Evolutionary conservation across 106 monocot species (phyloP), one percentile per base, ranked within the genome.

Genomic region (Apostasia shenzhenica): DNA sequence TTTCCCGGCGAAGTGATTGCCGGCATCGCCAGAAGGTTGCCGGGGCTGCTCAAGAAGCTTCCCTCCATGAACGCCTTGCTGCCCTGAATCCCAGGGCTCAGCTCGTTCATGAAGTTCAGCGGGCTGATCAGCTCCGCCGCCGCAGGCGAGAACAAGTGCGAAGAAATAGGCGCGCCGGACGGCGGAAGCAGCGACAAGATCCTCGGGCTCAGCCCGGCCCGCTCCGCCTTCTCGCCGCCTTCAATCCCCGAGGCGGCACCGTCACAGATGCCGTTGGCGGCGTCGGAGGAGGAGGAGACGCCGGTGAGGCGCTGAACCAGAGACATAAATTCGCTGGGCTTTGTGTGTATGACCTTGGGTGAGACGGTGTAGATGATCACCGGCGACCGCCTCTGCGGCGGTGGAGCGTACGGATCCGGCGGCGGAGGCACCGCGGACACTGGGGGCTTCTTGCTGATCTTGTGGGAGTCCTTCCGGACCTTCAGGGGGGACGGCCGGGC

Each of bases 291-390:
- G 47, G 69, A 41, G 40, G 75, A 59, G 6, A 63, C 74, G 55
- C 81, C 85, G 66, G 85, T 86, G 68, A 86, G 85, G 41, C 79
- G 75, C 59, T 86, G 85, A 37, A 86, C 85, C 5, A 86, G 69
- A 5, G 81, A 59, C 85, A 81, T 86, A 76, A 86, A 86, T 11
- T 86, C 78, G 48, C 75, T 44, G 26, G 85, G 81, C 14, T 86
- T 76, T 52, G 73, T 79, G 76, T 86, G 85, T 59, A 81, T 78
- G 47, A 81, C 66, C 53, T 86, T 86, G 7, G 85, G 85, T 9
- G 85, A 86, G 55, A 86, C 85, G 11, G 78, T 68, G 70, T 86
- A 86, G 76, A 86, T 86, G 38, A 86, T 81, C 64, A 86, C 73
- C 1, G 84, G 84, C 41, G 52, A 51, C 2, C 73, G 68, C 45